Evolutionary conservation across 78 protist genomes (phyloP).

Genomic region (Cavenderia fasciculata): DNA sequence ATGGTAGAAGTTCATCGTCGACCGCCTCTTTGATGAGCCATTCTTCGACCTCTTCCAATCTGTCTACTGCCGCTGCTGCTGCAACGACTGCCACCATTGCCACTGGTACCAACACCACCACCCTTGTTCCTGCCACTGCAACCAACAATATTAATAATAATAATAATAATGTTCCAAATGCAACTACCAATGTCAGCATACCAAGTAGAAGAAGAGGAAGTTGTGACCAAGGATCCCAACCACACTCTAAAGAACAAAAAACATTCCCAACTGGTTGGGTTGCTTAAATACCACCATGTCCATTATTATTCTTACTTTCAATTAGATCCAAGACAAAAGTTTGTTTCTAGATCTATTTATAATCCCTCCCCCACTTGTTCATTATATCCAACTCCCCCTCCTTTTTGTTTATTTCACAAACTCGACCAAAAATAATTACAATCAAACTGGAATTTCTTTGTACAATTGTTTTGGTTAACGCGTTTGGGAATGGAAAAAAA

Average conservation of each 20-base stretch:
- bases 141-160: neutral
- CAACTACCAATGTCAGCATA: neutral
- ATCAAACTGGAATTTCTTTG: too few species aligned
- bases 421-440: too few species aligned
- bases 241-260: constrained; percentile 7
- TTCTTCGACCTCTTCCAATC: neutral
- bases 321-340: too few species aligned
- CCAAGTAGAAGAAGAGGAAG: constrained; percentile 62
- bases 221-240: constrained; percentile 29
- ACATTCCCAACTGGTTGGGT: constrained; percentile 63
- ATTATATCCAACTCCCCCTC: too few species aligned
- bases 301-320: too few species aligned
- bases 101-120: neutral
- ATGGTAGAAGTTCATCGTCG: neutral
- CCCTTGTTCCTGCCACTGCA: neutral
- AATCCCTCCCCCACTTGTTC: too few species aligned
- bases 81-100: neutral
- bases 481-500: too few species aligned
- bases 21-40: neutral
- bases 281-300: constrained; percentile 10
- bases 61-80: neutral
- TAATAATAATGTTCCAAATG: constrained; percentile 2
- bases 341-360: too few species aligned
- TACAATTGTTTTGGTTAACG: too few species aligned
- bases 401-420: too few species aligned